Percentiles rank a stretch among this genome's conserved stretches.
Evolutionary conservation across 106 monocot genomes (phyloP).

Genomic region (Platanthera guangdongensis): DNA sequence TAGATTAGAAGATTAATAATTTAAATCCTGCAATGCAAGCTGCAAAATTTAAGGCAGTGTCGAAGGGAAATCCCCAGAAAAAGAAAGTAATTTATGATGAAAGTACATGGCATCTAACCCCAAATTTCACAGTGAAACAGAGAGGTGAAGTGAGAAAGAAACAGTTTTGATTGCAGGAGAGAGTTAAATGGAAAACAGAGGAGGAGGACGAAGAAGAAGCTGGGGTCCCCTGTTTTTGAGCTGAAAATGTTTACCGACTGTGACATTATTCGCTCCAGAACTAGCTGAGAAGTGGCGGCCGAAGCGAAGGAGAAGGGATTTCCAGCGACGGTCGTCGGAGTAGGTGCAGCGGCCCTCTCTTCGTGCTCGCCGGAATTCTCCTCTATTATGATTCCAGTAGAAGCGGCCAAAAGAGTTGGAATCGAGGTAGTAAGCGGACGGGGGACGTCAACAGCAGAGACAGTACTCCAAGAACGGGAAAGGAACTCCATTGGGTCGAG

Average conservation of each 20-base stretch:
- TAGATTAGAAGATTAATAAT: too few relatives aligned
- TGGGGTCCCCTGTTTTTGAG: neutral
- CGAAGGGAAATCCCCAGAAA: neutral
- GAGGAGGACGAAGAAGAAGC: neutral
- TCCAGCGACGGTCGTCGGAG: constrained; percentile 14
- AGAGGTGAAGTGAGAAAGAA: neutral
- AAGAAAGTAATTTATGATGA: neutral
- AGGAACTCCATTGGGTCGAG: constrained; percentile 61
- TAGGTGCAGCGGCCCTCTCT: constrained; percentile 7
- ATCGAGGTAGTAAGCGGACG: constrained; percentile 6
- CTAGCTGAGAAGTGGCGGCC: constrained; percentile 63
- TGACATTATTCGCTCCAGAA: constrained; percentile 70
- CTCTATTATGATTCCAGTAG: constrained; percentile 10
- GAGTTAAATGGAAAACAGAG: neutral
- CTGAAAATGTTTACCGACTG: constrained; percentile 39
- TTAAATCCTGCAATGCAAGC: too few relatives aligned
- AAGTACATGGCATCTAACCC: neutral
- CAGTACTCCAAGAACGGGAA: constrained; percentile 45
- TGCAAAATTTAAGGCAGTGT: too few relatives aligned
- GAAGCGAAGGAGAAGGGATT: constrained; percentile 57
- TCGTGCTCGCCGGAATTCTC: constrained; percentile 14
- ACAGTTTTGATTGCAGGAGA: neutral
- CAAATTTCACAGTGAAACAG: neutral
- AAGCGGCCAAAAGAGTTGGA: neutral
- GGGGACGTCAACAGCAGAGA: constrained; percentile 39